phyloP scores from a whole-genome alignment of 2,329 filamentous ascomycete species.

The Trichothecium roseum region DNA sequence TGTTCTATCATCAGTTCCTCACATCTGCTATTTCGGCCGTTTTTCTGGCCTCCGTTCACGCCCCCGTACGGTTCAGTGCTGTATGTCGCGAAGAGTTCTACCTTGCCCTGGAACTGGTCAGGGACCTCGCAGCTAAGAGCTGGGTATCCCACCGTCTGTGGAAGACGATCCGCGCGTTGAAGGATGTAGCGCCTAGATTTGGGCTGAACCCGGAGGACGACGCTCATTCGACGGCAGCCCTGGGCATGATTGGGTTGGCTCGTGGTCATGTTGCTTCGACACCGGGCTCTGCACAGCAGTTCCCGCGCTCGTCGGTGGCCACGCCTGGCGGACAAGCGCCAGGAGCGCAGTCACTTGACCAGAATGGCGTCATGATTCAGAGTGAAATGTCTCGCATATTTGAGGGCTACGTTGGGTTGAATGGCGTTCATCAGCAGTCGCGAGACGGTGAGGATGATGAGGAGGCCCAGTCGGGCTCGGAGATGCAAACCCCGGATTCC shows the following conservation, averaged over 20 bases:
- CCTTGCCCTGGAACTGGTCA: constrained; percentile 64
- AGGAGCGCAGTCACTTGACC: constrained; percentile 10
- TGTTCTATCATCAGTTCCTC: constrained; percentile 74
- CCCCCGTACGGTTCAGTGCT: constrained; percentile 59
- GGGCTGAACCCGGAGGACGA: constrained; percentile 43
- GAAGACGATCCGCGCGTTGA: constrained; percentile 60
- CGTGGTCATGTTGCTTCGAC: constrained; percentile 22
- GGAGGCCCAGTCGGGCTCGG: constrained; percentile 10
- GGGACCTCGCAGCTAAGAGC: constrained; percentile 59
- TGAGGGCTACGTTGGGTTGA: constrained; percentile 25
- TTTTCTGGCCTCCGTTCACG: constrained; percentile 67
- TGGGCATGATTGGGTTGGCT: constrained; percentile 46
- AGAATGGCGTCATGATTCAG: constrained; percentile 40
- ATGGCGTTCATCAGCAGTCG: constrained; percentile 18
- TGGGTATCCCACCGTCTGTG: constrained; percentile 65
- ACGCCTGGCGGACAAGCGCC: constrained; percentile 7
- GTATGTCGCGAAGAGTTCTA: constrained; percentile 68
- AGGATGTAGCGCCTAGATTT: constrained; percentile 60
- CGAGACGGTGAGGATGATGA: constrained; percentile 13
- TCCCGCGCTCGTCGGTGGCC: constrained; percentile 17
- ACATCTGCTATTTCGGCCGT: constrained; percentile 65
- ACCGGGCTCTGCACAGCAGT: constrained; percentile 12
- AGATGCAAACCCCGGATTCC: constrained; percentile 13
- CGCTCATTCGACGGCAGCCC: constrained; percentile 38
- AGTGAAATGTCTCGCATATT: constrained; percentile 41